These are phyloP conservation scores for Ziziphus jujuba DNA, from an alignment of 306 rosid species.

Conservation along the genomic window DNA sequence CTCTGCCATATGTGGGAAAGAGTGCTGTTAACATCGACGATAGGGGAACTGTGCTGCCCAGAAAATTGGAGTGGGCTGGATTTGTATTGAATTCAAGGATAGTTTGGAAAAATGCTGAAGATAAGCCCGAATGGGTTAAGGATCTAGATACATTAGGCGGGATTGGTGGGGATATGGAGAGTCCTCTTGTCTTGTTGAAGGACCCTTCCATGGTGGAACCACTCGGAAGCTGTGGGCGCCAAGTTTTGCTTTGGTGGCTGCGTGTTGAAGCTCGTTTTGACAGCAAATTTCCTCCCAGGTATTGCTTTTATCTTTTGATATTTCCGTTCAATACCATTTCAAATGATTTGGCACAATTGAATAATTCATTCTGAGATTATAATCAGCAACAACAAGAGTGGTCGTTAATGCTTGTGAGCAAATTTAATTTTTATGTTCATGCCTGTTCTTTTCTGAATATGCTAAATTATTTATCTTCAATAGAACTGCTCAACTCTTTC, in stretches of 20 bases:
- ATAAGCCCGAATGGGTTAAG: conserved; percentile 83
- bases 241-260: conserved; percentile 92
- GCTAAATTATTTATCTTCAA: no score
- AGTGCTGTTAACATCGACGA: conserved; percentile 82
- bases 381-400: neutral
- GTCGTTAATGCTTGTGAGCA: neutral
- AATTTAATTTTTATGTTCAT: neutral
- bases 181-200: conserved; percentile 83
- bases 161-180: conserved; percentile 57
- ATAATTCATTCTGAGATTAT: conserved; percentile 9
- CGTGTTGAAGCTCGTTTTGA: conserved; percentile 98
- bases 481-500: neutral
- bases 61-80: conserved; percentile 93
- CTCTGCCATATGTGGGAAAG: conserved; percentile 59
- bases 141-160: conserved; percentile 61
- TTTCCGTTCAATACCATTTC: neutral
- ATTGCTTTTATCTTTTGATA: conserved; percentile 30
- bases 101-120: conserved; percentile 76
- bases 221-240: conserved; percentile 93
- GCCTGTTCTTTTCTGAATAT: neutral
- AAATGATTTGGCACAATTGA: conserved; percentile 6
- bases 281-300: conserved; percentile 96
- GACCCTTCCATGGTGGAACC: conserved; percentile 81
- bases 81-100: conserved; percentile 87
- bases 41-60: conserved; percentile 76